Base-by-base conservation (phyloP, 257 asterid genomes). In the Solanum boliviense region DNA sequence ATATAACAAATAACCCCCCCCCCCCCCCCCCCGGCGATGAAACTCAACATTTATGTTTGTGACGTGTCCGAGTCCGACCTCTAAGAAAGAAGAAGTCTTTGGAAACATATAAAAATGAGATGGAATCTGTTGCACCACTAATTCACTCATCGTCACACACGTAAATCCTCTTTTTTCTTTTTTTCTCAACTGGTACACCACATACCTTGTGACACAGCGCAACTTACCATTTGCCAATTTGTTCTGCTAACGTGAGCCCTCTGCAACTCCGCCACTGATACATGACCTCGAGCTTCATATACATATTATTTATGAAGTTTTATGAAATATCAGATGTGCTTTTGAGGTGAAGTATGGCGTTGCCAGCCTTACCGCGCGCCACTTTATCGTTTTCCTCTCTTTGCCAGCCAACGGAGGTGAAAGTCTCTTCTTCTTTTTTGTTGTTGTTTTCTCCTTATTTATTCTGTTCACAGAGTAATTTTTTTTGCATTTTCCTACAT, bases 311-410 rank as follows among this genome's bases (percentile, higher is more conserved):
- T 70, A 23, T 84, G 78, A 72, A 56, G 7, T 44, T 68, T 46
- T 87, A 82, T 27, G 38, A 79, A n/a, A 18, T 56, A 46, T 74
- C 91, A 65, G 88, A 87, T 89, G 89, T 89, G 84, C 72, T 73
- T 85, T 18, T 62, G 89, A 27, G 79, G 73, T 91, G 93, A 93
- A 89, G 58, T 86, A 92, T 92, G 95, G 91, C 95, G 87, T 87
- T 90, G 71, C 89, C 91, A 5, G 85, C 90, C 89, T 86, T 93
- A 88, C 83, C 71, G 88, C 68, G 34, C 41, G 25, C 87, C 86
- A 23, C 20, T 52, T 79, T 81, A 36, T 13, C 84, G 9, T 41
- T 89, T 76, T 84, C 89, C 36, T 72, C 91, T 52, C 86, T 88
- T 73, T 74, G 29, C 56, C 92, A 86, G 16, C 88, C 44, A 31